A percentile compares a stretch with the other conserved stretches of the same genome.
Evolutionary conservation across 1,284 basidiomycete species (phyloP).

Genomic region (Golubevia sp.): DNA sequence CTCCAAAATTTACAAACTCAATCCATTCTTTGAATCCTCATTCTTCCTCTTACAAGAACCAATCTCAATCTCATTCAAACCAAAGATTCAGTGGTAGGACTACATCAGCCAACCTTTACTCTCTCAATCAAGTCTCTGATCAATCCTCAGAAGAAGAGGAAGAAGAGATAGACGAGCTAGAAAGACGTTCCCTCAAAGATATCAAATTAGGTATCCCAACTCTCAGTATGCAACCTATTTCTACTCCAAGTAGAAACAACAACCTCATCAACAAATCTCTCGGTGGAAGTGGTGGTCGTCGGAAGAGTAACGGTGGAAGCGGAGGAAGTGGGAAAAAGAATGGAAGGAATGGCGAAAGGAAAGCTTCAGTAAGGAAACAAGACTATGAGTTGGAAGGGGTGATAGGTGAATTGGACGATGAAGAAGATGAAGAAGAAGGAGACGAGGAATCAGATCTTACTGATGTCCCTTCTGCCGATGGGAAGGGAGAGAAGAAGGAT

Average conservation of each 20-base stretch:
- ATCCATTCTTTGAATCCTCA: constrained; percentile 9
- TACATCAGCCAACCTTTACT: background rate
- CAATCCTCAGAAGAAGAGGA: constrained; percentile 17
- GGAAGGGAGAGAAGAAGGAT: constrained; percentile 31
- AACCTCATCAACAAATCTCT: constrained; percentile 22
- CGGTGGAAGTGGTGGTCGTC: background rate
- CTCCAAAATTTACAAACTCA: constrained; percentile 18
- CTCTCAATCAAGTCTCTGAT: background rate
- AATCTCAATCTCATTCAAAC: background rate
- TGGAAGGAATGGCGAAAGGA: constrained; percentile 31
- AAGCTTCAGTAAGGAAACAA: constrained; percentile 43
- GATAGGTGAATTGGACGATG: background rate
- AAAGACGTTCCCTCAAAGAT: constrained; percentile 25
- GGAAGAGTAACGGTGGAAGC: background rate
- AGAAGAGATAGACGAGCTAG: constrained; percentile 27
- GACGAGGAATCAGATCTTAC: constrained; percentile 34
- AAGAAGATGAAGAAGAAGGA: constrained; percentile 13
- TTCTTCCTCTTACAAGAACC: constrained; percentile 3
- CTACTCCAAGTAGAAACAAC: constrained; percentile 12
- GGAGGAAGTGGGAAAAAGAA: constrained; percentile 25
- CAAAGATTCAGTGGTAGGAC: constrained; percentile 27
- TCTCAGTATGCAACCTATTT: constrained; percentile 26
- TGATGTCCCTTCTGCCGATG: constrained; percentile 27
- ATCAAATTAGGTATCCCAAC: constrained; percentile 38
- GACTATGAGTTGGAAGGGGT: constrained; percentile 18